Conservation (phyloP, 352 stramenopile genomes). For the Globisporangium sylvaticum region DNA sequence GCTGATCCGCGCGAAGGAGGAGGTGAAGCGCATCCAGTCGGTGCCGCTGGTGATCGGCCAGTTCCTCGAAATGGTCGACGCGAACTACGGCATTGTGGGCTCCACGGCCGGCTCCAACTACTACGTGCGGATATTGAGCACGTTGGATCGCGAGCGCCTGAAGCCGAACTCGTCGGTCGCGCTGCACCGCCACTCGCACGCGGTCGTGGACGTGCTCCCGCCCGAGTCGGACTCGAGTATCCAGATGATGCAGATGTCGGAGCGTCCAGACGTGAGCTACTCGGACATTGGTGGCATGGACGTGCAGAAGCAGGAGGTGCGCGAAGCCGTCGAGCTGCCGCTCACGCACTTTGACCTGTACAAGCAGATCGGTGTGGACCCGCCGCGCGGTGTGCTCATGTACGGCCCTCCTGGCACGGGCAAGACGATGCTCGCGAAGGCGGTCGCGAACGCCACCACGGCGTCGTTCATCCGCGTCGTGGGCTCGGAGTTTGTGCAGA, state of each 20-base stretch:
- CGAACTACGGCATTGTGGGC: slow-evolving; percentile 98
- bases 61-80: slow-evolving; percentile 99
- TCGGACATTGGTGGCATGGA: slow-evolving; percentile 99
- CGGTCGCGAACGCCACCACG: slow-evolving; percentile 98
- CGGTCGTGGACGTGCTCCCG: slow-evolving; percentile 98
- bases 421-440: slow-evolving; percentile 99
- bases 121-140: slow-evolving; percentile 97
- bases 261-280: slow-evolving; percentile 96
- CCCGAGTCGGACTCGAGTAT: slow-evolving; percentile 99
- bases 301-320: slow-evolving; percentile 98
- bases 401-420: slow-evolving; percentile 95
- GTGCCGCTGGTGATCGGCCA: slow-evolving; percentile 99
- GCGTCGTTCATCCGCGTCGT: slow-evolving; percentile 98
- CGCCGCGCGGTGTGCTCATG: slow-evolving; percentile 96
- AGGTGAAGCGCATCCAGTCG: slow-evolving; percentile 99
- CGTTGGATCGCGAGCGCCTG: slow-evolving; percentile 97
- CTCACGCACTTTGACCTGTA: slow-evolving; percentile 99
- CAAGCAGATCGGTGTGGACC: slow-evolving; percentile 99
- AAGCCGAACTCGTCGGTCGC: slow-evolving; percentile 99
- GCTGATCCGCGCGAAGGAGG: slow-evolving; percentile 98
- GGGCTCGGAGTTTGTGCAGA: slow-evolving; percentile 99
- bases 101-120: slow-evolving; percentile 98
- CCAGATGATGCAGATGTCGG: slow-evolving; percentile 98
- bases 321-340: slow-evolving; percentile 99
- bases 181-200: slow-evolving; percentile 97